Evolutionary conservation across 768 basidiomycete species (phyloP).

Genomic region (Dictyophora rubrovolvata): DNA sequence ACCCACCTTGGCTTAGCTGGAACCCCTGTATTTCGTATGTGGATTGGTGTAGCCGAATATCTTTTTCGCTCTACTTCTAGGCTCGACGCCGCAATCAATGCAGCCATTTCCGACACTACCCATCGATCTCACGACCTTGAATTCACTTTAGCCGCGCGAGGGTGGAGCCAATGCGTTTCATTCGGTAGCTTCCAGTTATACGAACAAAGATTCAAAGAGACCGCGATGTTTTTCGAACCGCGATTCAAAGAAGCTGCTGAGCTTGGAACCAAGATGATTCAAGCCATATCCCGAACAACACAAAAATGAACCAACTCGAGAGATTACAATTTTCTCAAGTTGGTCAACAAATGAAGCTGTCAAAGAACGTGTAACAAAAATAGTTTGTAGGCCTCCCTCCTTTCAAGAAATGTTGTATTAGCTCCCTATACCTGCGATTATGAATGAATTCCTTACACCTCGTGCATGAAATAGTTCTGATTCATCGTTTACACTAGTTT

Average conservation of each 20-base stretch:
- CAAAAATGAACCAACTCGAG: too few species aligned
- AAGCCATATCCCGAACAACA: constrained; percentile 40
- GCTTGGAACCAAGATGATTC: constrained; percentile 83
- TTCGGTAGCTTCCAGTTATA: constrained; percentile 92
- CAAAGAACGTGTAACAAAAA: too few species aligned
- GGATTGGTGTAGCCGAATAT: constrained; percentile 95
- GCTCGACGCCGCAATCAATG: constrained; percentile 60
- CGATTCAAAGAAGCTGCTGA: constrained; percentile 80
- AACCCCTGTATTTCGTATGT: constrained; percentile 91
- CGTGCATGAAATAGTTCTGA: too few species aligned
- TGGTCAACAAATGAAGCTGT: too few species aligned
- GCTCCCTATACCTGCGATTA: too few species aligned
- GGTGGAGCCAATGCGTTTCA: constrained; percentile 92
- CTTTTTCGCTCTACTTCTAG: constrained; percentile 65
- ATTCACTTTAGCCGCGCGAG: constrained; percentile 86
- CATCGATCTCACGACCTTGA: constrained; percentile 87
- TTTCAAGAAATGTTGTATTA: too few species aligned
- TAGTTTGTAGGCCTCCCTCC: too few species aligned
- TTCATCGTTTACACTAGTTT: too few species aligned
- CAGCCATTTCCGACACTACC: constrained; percentile 64
- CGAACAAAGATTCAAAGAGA: constrained; percentile 66
- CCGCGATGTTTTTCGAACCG: constrained; percentile 72
- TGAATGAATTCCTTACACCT: too few species aligned
- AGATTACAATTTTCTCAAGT: too few species aligned
- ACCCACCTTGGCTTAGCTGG: constrained; percentile 87